phyloP scores from a whole-genome alignment of 768 basidiomycete genomes.

The Hypsizygus marmoreus region DNA sequence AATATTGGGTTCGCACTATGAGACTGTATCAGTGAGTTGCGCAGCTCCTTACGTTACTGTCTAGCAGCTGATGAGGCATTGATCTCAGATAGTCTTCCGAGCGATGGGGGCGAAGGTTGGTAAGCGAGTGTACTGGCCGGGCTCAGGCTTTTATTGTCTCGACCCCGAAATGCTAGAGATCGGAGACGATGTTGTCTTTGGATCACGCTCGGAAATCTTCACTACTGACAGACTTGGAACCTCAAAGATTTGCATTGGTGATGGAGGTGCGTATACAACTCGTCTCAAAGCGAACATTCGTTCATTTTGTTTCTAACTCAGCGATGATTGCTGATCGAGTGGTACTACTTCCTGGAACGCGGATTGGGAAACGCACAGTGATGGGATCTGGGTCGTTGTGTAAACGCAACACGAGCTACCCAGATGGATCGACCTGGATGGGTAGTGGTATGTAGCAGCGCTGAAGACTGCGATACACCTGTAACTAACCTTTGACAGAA shows the following conservation, averaged over 20 bases:
- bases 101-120: conserved; percentile 53
- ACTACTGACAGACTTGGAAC: conserved; percentile 45
- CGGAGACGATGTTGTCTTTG: conserved; percentile 52
- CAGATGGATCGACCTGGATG: conserved; percentile 48
- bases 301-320: conserved; percentile 16
- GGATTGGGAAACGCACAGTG: conserved; percentile 39
- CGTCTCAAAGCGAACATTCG: neutral
- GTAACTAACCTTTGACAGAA: conserved; percentile 21
- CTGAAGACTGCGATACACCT: neutral
- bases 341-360: conserved; percentile 44
- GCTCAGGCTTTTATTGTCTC: conserved; percentile 43
- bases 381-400: conserved; percentile 52
- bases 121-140: conserved; percentile 49
- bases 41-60: neutral
- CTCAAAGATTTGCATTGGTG: conserved; percentile 39
- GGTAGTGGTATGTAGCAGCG: conserved; percentile 46
- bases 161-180: conserved; percentile 52
- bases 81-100: conserved; percentile 44
- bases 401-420: conserved; percentile 41
- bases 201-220: conserved; percentile 44
- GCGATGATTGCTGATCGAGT: conserved; percentile 55
- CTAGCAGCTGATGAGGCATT: no score
- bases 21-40: conserved; percentile 41
- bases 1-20: conserved; percentile 47
- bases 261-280: conserved; percentile 32